A percentile compares a stretch with the other conserved stretches of the same genome.
These are phyloP conservation scores for Xylaria flabelliformis DNA, from an alignment of 495 filamentous ascomycete species.

Conservation along the genomic window DNA sequence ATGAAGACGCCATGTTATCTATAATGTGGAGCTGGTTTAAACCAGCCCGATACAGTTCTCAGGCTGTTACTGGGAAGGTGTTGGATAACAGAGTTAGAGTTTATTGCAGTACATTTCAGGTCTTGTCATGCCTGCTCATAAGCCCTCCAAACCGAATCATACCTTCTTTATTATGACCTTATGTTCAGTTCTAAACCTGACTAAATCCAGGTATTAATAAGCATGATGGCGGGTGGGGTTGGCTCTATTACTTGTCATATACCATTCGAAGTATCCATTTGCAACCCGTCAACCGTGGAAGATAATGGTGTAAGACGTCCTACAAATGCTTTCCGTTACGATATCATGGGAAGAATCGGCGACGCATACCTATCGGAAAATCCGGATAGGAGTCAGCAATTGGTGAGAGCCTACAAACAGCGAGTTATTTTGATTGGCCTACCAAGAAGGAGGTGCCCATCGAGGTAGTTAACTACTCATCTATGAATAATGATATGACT, in stretches of 20 bases:
- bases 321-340: background rate
- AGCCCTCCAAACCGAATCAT: background rate
- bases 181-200: background rate
- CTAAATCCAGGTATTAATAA: background rate
- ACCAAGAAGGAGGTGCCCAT: background rate
- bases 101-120: background rate
- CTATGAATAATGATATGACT: constrained; percentile 9
- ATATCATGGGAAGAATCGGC: background rate
- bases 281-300: background rate
- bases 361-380: background rate
- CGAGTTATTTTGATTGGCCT: background rate
- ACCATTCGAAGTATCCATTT: background rate
- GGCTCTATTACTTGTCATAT: background rate
- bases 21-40: background rate
- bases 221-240: background rate
- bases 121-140: background rate
- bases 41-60: background rate
- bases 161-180: background rate
- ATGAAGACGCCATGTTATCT: constrained; percentile 1
- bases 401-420: background rate
- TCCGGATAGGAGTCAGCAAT: background rate
- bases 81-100: background rate
- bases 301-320: background rate
- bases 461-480: background rate
- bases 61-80: background rate